Base-by-base conservation (phyloP, 768 basidiomycete genomes). In the Rhizopogon salebrosus region DNA sequence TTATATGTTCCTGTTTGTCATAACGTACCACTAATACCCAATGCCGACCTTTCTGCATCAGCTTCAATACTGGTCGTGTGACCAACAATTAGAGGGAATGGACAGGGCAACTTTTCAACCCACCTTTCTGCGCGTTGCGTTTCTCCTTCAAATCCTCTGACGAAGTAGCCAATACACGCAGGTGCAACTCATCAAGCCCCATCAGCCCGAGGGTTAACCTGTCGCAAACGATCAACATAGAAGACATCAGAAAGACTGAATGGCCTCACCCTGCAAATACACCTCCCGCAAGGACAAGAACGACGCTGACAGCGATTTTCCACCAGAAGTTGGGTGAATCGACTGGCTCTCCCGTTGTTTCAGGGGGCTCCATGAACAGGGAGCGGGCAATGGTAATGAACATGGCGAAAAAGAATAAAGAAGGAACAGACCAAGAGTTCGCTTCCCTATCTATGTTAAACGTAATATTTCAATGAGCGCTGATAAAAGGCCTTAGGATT, bases 191-290 rank as follows among this genome's bases (percentile, higher is more conserved):
- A 57, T 97, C 93, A 16, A 95, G 78, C 1, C 94, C 94, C 94
- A 95, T 95, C 24, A 97, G 75, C 1, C 92, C 94, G 26, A 97
- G 82, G 0, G 94, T 97, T 49, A 97, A 72, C 3, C 92, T 93
- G 59, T 18, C 11, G 2, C 14, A 7, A 8, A 23, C 64, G 10
- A 40, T 50, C 3, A 41, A 2, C 22, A 3, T 16, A 20, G 14
- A 16, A 22, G 16, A 14, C 16, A 43, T 27, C 24, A 53, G n/a
- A 6, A 26, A 10, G 3, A 26, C 20, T 8, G n/a, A 1, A 51
- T 37, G 20, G 16, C 70, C 82, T 48, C 53, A 89, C 94, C 95
- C 95, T 11, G 95, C 91, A 65, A 98, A 97, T 4, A 94, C 85
- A 49, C 95, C 95, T 2, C 95, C 95, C 0, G 82, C 72, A 1